Percentiles rank a stretch among this genome's conserved stretches.
Evolutionary conservation across 306 rosid species (phyloP).

Genomic region (Castanea sativa): DNA sequence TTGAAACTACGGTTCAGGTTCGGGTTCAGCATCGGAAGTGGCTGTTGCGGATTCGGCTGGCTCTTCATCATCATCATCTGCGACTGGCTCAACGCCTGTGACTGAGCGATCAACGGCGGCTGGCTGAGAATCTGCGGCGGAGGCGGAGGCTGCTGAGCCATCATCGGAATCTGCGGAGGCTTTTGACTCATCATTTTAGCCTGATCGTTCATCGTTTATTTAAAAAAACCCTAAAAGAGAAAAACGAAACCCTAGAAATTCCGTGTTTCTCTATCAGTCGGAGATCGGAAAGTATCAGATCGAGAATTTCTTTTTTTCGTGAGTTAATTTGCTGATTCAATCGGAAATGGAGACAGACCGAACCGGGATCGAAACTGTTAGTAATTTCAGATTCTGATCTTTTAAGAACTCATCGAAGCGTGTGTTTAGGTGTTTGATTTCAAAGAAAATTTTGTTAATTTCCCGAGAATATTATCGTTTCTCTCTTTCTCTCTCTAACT

Average conservation of each 20-base stretch:
- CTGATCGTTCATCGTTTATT: slow-evolving; percentile 46
- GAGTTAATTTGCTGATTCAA: not conserved
- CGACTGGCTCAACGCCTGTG: slow-evolving; percentile 33
- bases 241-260: slow-evolving; percentile 20
- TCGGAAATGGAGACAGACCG: not conserved
- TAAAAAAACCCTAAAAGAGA: not conserved
- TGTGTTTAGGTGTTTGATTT: not conserved
- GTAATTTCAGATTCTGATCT: slow-evolving; percentile 9
- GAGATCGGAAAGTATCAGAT: not conserved
- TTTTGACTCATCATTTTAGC: slow-evolving; percentile 40
- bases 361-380: slow-evolving; percentile 14
- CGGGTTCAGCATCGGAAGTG: slow-evolving; percentile 37
- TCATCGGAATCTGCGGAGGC: slow-evolving; percentile 28
- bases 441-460: not conserved
- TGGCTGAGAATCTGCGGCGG: not conserved
- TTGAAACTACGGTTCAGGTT: slow-evolving; percentile 35
- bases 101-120: slow-evolving; percentile 39
- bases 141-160: slow-evolving; percentile 25
- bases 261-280: not conserved
- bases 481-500: not conserved
- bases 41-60: slow-evolving; percentile 35
- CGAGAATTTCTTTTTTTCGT: not conserved
- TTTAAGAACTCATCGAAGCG: not conserved
- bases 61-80: slow-evolving; percentile 29
- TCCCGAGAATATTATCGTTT: not conserved